Base-by-base conservation (phyloP, 805 yeast genomes). In the Wickerhamomyces chambardii region DNA sequence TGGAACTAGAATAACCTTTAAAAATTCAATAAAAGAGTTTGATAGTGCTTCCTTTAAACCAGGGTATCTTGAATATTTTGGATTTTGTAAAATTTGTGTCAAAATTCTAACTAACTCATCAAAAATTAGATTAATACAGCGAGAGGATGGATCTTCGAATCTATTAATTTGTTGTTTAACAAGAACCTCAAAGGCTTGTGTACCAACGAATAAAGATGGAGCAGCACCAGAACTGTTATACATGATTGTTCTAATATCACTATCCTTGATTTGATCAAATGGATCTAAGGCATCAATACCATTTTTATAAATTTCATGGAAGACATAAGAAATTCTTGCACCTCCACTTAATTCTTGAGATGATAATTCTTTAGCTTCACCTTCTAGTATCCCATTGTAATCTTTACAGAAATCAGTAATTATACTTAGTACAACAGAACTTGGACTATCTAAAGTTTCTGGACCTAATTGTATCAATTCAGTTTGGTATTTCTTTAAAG, bases 141-240 rank as follows among this genome's bases (percentile, higher is more conserved):
- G 78, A 40, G 84, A 49, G 4, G 92, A 66, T 11, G 98, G 98
- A 50, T 90, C 97, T 62, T 89, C 96, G 64, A 92, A 86, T 59
- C 97, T 77, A 50, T 71, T 78, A 46, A 90, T 89, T 62, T 86
- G 96, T 56, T 86, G 95, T 60, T 85, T 87, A 32, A 90, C 97
- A 42, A 89, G 73, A 15, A 89, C 95, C 59, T 92, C 98, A 59
- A 90, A 90, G 1, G 97, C 97, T 50, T 86, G 92, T 9, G 97
- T 90, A 17, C 97, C 97, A 41, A 90, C 97, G 64, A 90, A 90
- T 50, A 90, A 67, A 5, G 96, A 84, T 12, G 98, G 97, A 2
- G 97, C 78, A 25, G 96, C 82, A 51, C 98, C 98, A 8, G 95
- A 83, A 30, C 97, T 84, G 60, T 90, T 90, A 66, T 92, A 90